phyloP scores from a whole-genome alignment of 345 rosid genomes.

The Noccaea caerulescens region DNA sequence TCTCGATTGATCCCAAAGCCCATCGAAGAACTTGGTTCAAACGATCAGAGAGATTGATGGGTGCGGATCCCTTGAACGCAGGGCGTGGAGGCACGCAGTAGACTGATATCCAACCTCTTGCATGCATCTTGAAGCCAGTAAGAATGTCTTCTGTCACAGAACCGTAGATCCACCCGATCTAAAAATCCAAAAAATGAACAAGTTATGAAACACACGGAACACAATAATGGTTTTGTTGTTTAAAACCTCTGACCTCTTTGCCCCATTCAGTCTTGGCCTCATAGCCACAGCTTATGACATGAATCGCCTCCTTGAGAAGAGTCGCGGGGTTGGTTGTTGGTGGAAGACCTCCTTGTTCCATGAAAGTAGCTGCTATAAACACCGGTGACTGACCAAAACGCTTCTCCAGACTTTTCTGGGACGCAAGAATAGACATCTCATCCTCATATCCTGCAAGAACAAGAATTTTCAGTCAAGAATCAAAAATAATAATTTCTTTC shows the following conservation, averaged over 20 bases:
- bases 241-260: slow-evolving; percentile 67
- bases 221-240: neutral
- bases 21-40: slow-evolving; percentile 96
- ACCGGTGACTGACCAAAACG: slow-evolving; percentile 98
- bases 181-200: slow-evolving; percentile 24
- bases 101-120: slow-evolving; percentile 96
- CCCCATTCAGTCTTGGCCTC: slow-evolving; percentile 99
- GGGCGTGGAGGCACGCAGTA: slow-evolving; percentile 97
- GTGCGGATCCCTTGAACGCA: slow-evolving; percentile 96
- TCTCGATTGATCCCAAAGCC: slow-evolving; percentile 95
- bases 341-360: slow-evolving; percentile 97
- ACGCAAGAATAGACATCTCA: slow-evolving; percentile 83
- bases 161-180: slow-evolving; percentile 99
- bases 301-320: slow-evolving; percentile 93
- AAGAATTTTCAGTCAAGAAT: neutral
- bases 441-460: slow-evolving; percentile 85
- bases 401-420: slow-evolving; percentile 86
- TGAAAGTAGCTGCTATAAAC: slow-evolving; percentile 94
- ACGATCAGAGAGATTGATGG: slow-evolving; percentile 97
- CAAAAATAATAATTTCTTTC: neutral
- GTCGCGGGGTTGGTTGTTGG: slow-evolving; percentile 84
- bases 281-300: slow-evolving; percentile 96
- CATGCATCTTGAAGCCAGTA: slow-evolving; percentile 99
- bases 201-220: neutral
- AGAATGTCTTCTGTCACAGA: slow-evolving; percentile 99